Conservation (phyloP, 2,329 filamentous ascomycete species). For the Botryotinia calthae region DNA sequence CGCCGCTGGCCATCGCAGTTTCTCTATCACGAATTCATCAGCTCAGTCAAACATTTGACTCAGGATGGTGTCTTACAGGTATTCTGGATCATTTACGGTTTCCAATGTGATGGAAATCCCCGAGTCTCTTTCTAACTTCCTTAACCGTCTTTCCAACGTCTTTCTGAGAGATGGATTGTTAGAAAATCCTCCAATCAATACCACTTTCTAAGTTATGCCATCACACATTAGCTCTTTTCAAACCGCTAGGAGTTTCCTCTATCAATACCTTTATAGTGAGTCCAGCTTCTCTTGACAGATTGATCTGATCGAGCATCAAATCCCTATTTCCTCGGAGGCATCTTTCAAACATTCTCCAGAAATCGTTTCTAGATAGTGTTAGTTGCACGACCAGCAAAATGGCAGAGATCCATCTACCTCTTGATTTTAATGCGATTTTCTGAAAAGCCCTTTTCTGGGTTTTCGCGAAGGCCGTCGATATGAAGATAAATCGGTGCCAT, state of each 20-base stretch:
- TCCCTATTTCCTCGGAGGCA: not conserved
- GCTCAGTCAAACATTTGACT: not conserved
- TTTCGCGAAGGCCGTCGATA: not conserved
- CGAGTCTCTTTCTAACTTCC: not conserved
- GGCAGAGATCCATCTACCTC: not conserved
- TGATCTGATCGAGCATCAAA: constrained; percentile 11
- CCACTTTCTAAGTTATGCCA: not conserved
- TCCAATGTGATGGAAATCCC: not conserved
- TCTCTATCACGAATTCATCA: not conserved
- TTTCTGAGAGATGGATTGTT: constrained; percentile 9
- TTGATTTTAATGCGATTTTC: not conserved
- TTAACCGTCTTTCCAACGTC: not conserved
- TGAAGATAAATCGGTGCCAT: not conserved
- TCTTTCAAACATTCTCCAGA: not conserved
- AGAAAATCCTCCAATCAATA: constrained; percentile 10
- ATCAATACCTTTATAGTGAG: not conserved
- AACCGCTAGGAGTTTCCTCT: not conserved
- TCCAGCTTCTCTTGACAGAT: not conserved
- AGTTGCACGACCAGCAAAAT: not conserved
- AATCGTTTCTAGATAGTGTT: not conserved
- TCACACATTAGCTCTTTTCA: not conserved
- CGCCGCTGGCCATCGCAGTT: constrained; percentile 15
- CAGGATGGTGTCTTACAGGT: not conserved
- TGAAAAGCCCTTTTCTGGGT: not conserved
- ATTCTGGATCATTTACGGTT: not conserved